Evolutionary conservation across 192 early-diverging fungal species (phyloP).

Genomic region (Lunasporangiospora selenospora): DNA sequence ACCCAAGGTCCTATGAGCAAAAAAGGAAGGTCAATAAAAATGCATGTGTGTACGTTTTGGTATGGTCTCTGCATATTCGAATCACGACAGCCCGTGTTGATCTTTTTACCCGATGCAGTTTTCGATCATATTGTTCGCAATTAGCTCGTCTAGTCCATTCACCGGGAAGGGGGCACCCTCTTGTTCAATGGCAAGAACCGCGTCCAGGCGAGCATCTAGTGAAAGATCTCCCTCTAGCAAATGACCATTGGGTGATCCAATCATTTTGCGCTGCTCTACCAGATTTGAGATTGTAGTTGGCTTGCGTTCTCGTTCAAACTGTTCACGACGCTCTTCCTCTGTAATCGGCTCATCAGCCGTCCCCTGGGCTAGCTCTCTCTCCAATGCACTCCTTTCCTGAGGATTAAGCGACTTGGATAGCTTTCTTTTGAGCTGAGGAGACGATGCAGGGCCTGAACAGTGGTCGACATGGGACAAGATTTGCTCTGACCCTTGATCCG

Average conservation of each 20-base stretch:
- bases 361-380: slow-evolving; percentile 29
- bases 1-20: slow-evolving; percentile 61
- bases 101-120: slow-evolving; percentile 69
- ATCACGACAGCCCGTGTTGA: neutral
- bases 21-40: slow-evolving; percentile 6
- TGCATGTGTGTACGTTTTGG: neutral
- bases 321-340: slow-evolving; percentile 34
- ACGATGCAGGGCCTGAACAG: too few species aligned
- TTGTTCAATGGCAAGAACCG: slow-evolving; percentile 33
- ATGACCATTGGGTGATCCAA: slow-evolving; percentile 29
- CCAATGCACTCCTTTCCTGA: too few species aligned
- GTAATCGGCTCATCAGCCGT: slow-evolving; percentile 24
- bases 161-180: slow-evolving; percentile 58
- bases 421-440: too few species aligned
- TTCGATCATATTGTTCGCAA: slow-evolving; percentile 83
- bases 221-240: slow-evolving; percentile 18
- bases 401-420: too few species aligned
- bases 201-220: slow-evolving; percentile 49
- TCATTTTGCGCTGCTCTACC: slow-evolving; percentile 38
- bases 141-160: slow-evolving; percentile 64
- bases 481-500: too few species aligned
- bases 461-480: too few species aligned
- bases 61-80: neutral
- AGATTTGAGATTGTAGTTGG: slow-evolving; percentile 18
- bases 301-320: slow-evolving; percentile 28